Base-by-base conservation (phyloP, 306 rosid species). In the Cicer yamashitae region DNA sequence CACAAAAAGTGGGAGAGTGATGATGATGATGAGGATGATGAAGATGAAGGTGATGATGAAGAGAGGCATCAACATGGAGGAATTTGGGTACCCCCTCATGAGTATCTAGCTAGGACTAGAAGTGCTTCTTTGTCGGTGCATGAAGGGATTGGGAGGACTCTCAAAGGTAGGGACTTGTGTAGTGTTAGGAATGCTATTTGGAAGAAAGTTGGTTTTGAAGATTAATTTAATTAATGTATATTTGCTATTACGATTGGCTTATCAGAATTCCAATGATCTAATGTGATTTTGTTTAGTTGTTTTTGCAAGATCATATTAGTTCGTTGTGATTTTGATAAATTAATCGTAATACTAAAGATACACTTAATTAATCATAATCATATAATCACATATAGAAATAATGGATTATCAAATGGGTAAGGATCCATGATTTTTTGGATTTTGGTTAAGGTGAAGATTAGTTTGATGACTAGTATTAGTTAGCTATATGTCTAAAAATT, bases 131-230 rank as follows among this genome's bases (percentile, higher is more conserved):
- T 88, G 6, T 91, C 97, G 0, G 96, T 91, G 13, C 97, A 94
- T 41, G 98, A 94, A 87, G 97, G 98, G n/a, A 72, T 86, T 44
- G 98, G 98, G 57, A 85, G 98, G 81, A 94, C 98, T 50, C 85
- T 94, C 57, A 91, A 94, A 77, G 98, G 98, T 1, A 86, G 97
- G 15, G 98, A 94, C 74, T 75, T 91, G 82, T 79, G 94, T 50
- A 79, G 90, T 41, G 91, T 94, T 20, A 91, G 98, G 34, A 94
- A 94, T 82, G 98, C 97, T 7, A 90, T 94, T 76, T 94, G 94
- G 98, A 82, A 94, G 82, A 86, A 80, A 75, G 90, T 89, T 6
- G 97, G 97, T 12, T 94, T 91, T 67, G 96, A 94, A 73, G 97
- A 83, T 81, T 88, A 70, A 82, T 78, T 67, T 52, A 52, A 52